A percentile compares a stretch with the other conserved stretches of the same genome.
Conservation (phyloP, 441 rosid species). For the Jatropha multifida region DNA sequence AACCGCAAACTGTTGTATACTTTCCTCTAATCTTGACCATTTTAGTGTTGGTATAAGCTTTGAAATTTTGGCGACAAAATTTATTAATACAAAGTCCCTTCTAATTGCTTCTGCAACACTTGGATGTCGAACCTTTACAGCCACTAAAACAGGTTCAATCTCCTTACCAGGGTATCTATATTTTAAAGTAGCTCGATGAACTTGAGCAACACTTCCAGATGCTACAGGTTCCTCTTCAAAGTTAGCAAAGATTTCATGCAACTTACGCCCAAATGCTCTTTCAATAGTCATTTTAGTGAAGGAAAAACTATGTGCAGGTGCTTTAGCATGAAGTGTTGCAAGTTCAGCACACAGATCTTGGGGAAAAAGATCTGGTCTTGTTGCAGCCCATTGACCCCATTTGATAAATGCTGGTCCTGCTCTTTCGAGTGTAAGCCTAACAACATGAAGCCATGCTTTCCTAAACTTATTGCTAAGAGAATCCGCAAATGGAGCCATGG, state of each 20-base stretch:
- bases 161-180: conserved; percentile 77
- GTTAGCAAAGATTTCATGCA: conserved; percentile 73
- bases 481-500: conserved; percentile 80
- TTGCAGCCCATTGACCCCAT: conserved; percentile 99
- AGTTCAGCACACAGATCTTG: conserved; percentile 85
- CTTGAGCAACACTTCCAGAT: conserved; percentile 98
- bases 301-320: conserved; percentile 88
- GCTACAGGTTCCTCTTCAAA: conserved; percentile 96
- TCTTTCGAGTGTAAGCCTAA: conserved; percentile 69
- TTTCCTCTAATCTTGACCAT: conserved; percentile 95
- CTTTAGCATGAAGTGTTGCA: conserved; percentile 80
- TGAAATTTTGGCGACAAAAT: conserved; percentile 70
- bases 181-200: conserved; percentile 88
- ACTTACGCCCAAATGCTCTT: conserved; percentile 86
- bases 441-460: conserved; percentile 69
- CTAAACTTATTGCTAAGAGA: conserved; percentile 58
- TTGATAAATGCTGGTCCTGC: conserved; percentile 99
- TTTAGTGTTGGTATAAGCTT: conserved; percentile 69
- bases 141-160: conserved; percentile 71
- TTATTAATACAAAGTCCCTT: conserved; percentile 87
- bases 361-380: conserved; percentile 98
- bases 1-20: conserved; percentile 91
- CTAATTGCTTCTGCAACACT: conserved; percentile 95
- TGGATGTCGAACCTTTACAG: conserved; percentile 98
- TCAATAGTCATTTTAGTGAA: conserved; percentile 79